Percentiles rank a stretch among this genome's conserved stretches.
phyloP scores from a whole-genome alignment of 2,329 filamentous ascomycete species.

The Pseudogymnoascus sp. region DNA sequence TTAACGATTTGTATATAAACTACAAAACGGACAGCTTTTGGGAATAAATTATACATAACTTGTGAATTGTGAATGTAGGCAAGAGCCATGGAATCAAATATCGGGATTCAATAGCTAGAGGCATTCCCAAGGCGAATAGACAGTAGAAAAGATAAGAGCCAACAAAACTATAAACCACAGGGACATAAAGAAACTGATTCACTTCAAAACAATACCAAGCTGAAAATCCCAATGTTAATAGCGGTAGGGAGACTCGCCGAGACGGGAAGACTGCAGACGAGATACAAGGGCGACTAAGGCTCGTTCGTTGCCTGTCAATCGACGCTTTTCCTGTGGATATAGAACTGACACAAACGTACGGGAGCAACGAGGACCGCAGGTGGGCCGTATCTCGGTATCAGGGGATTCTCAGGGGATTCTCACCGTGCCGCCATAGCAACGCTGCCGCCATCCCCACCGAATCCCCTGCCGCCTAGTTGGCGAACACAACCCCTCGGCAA shows the following conservation, averaged over 20 bases:
- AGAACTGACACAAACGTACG: background rate
- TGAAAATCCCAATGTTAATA: background rate
- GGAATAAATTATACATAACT: background rate
- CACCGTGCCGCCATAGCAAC: background rate
- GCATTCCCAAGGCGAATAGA: background rate
- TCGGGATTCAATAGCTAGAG: background rate
- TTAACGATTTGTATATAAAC: background rate
- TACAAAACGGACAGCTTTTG: background rate
- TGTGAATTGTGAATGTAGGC: background rate
- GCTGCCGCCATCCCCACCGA: background rate
- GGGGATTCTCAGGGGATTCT: background rate
- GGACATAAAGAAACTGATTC: background rate
- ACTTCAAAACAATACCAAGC: background rate
- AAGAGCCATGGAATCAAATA: background rate
- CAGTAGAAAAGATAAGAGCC: background rate
- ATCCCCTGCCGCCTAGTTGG: background rate
- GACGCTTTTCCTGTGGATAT: background rate
- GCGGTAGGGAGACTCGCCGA: background rate
- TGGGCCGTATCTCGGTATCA: background rate
- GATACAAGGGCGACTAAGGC: background rate
- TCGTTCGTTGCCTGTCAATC: background rate
- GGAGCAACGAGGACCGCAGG: background rate
- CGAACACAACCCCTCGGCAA: background rate
- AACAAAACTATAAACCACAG: background rate
- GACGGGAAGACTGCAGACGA: background rate